Evolutionary conservation across 352 stramenopile species (phyloP), one percentile per base, ranked within the genome.

Genomic region (Phytophthora vignae): DNA sequence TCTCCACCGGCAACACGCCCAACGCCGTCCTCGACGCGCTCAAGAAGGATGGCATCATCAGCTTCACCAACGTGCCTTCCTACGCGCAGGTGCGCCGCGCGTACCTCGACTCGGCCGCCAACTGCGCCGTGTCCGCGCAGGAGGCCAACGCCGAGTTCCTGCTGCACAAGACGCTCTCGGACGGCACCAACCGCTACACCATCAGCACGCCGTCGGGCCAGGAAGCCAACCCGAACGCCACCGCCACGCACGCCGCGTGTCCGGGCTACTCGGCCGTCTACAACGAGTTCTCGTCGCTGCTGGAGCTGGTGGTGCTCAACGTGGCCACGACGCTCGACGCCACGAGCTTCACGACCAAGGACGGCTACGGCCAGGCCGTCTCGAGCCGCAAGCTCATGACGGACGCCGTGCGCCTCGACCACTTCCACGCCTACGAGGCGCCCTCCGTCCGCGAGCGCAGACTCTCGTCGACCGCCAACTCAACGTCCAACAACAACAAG

Each of bases 121-220:
- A 53, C 9, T 94, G 87, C n/a, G 81, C 83, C 42, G 71, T 93
- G 22, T 73, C 74, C 9, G 70, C 60, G 17, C 38, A 76, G n/a
- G 38, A 68, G 53, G 59, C 36, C 59, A 66, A 75, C 55, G 65
- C 68, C 49, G 57, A 76, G 40, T 91, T 91, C 57, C 52, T 91
- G 52, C 69, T 85, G 36, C 55, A 79, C 67, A 92, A 92, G 76
- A 84, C 60, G 46, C 72, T 94, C 33, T 67, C 74, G 7, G 87
- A 92, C 60, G 85, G 85, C 55, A 92, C 85, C 8, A 73, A 84
- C 48, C 85, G 85, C 27, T 91, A 86, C 71, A 94, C 87, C 29
- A 90, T 94, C 76, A 90, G 84, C 67, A 85, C 82, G 29, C 64
- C 69, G 29, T 82, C 82, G 11, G 84, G 85, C 12, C 66, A 79